Base-by-base conservation (phyloP, 2,329 filamentous ascomycete species). In the Cladosporium sp. region DNA sequence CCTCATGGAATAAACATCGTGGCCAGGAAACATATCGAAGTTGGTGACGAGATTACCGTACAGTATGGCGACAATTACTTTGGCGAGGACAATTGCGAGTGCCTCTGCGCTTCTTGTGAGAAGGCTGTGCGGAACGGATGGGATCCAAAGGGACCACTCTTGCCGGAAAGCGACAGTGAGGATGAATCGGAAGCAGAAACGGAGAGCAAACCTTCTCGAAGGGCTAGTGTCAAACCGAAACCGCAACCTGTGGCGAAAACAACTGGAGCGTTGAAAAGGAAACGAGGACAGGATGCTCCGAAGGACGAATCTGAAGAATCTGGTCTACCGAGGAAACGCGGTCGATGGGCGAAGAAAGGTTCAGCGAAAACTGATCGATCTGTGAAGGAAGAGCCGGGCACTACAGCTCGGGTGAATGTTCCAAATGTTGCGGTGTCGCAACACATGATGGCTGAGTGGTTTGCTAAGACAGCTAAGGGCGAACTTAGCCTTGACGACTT, bases 61-160 rank as follows among this genome's bases (percentile, higher is more conserved):
- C 93, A 88, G 0, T 99, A 99, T 68, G 91, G 93, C 22, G 91
- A 96, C 17, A 91, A 90, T 69, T 99, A 99, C 72, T 99, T 99
- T 75, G 94, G 94, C 2, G 87, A 91, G 44, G 85, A 92, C 70
- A 99, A 99, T 65, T 92, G 91, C 72, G 94, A 99, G 70, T 99
- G 94, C 70, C 78, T 99, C 1, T 99, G 94, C 72, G 82, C 83
- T 65, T 94, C 89, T 0, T 99, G 94, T 71, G 94, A 99, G 74
- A 79, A 81, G 20, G 77, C 80, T 3, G 76, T 83, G 58, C 80
- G 82, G 54, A 97, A 97, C 70, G 94, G 94, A 1, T 99, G 95
- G 95, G 82, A 84, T 36, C 81, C 78, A 8, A 53, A 60, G 15
- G 69, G 69, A 3, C 66, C 68, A n/a, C 48, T 70, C 4, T 54